Percentiles rank a stretch among this genome's conserved stretches.
These are phyloP conservation scores for Erodium chrysanthum DNA, from an alignment of 441 rosid species.

Conservation along the genomic window DNA sequence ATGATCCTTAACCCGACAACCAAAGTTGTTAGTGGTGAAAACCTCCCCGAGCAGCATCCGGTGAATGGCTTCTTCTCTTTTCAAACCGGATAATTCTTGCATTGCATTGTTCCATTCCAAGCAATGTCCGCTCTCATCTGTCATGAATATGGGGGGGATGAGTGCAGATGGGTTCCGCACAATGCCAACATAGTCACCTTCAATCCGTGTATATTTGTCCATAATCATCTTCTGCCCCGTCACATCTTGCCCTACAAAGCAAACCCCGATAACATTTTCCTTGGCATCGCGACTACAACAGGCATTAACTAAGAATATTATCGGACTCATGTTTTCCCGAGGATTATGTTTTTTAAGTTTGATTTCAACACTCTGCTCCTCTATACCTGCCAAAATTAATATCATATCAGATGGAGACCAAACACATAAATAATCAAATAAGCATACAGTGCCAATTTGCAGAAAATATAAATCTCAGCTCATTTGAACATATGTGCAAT, in stretches of 20 bases:
- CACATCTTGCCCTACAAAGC: conserved; percentile 78
- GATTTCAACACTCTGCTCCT: conserved; percentile 58
- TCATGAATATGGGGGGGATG: conserved; percentile 78
- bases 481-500: not conserved
- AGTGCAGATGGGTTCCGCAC: conserved; percentile 56
- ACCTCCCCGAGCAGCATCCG: conserved; percentile 72
- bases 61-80: conserved; percentile 51
- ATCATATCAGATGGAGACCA: conserved; percentile 6
- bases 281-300: conserved; percentile 58
- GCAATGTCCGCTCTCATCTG: conserved; percentile 56
- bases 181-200: conserved; percentile 65
- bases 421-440: conserved; percentile 3
- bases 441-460: not conserved
- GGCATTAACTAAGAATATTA: conserved; percentile 51
- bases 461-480: not conserved
- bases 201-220: conserved; percentile 49
- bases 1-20: conserved; percentile 53
- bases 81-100: conserved; percentile 66
- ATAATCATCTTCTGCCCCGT: conserved; percentile 45
- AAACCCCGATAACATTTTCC: conserved; percentile 55
- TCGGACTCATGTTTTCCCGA: conserved; percentile 38
- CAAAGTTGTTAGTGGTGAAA: conserved; percentile 43
- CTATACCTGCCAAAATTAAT: conserved; percentile 42
- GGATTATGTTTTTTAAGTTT: conserved; percentile 45
- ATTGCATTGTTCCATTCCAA: conserved; percentile 75